phyloP scores from a whole-genome alignment of 148 eudicot genomes.

The Selenicereus undatus region DNA sequence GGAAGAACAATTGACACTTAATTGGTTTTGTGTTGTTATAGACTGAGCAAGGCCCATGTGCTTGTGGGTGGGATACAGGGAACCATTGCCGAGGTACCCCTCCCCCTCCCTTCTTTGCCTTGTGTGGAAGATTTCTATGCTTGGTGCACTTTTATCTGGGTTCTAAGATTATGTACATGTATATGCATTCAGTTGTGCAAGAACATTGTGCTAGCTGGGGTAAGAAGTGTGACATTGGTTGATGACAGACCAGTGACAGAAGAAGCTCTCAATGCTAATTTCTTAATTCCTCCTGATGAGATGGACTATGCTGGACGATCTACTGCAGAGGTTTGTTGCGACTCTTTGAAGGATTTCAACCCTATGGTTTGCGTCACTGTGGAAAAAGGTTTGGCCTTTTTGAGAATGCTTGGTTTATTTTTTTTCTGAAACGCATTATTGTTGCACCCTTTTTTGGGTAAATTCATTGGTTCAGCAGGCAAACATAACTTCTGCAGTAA shows the following conservation, averaged over 20 bases:
- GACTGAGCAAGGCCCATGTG: slow-evolving; percentile 88
- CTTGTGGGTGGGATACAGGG: slow-evolving; percentile 85
- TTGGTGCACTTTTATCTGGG: not conserved
- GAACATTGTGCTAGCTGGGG: slow-evolving; percentile 94
- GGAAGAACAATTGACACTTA: not conserved
- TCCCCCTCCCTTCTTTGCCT: not conserved
- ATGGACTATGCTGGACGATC: slow-evolving; percentile 42
- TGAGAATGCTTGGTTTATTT: not conserved
- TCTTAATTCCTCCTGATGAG: slow-evolving; percentile 59
- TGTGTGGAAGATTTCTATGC: not conserved
- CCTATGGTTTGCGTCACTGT: slow-evolving; percentile 95
- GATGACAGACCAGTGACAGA: slow-evolving; percentile 75
- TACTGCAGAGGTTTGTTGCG: slow-evolving; percentile 76
- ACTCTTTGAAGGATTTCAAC: slow-evolving; percentile 83
- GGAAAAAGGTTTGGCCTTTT: slow-evolving; percentile 52
- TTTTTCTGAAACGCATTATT: not conserved
- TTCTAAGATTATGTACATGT: not conserved
- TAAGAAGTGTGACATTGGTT: slow-evolving; percentile 78
- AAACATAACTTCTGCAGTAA: not conserved
- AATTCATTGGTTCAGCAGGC: not conserved
- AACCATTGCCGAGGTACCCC: slow-evolving; percentile 70
- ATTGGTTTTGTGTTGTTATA: slow-evolving; percentile 24
- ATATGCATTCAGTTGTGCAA: slow-evolving; percentile 71
- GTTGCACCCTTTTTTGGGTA: not conserved
- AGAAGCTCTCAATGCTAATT: slow-evolving; percentile 62